Evolutionary conservation across 352 stramenopile species (phyloP), one percentile per base, ranked within the genome.

Genomic region (Phytophthora pistaciae): DNA sequence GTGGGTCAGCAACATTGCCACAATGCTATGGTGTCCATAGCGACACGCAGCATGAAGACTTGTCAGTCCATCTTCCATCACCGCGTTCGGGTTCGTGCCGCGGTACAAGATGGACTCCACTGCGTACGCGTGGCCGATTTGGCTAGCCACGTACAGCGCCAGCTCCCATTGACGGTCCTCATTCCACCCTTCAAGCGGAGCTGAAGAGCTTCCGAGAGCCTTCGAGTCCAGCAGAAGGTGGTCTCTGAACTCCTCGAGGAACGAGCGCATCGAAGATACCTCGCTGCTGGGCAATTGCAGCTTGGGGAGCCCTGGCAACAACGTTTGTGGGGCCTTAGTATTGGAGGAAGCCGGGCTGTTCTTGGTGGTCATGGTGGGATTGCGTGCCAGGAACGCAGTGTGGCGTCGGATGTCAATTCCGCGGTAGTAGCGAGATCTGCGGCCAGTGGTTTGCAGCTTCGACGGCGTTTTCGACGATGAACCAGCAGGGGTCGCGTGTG

Each of bases 31-130:
- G 56, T 90, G 77, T 2, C 86, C 83, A 20, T 69, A 75, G 2
- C 74, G 73, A 66, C 78, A 79, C 16, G 84, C 83, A 10, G 63
- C 73, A 55, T 92, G 86, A 8, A 93, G 72, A 9, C 81, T 74
- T 5, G 82, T 79, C 11, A 77, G 23, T 0, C 76, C 77, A 56
- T 84, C 73, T 18, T 76, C 72, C 50, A 83, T 73, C 9, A 74
- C 64, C 14, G 68, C 72, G 42, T 86, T 90, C 3, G 78, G 68
- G 55, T 82, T 66, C 3, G 80, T 85, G 2, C 78, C 81, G 13
- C 80, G 74, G 9, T 72, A 66, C 40, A 92, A 60, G 46, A 91
- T 80, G 8, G 76, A 77, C 42, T 77, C 67, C 10, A 89, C 84
- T 1, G 84, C 81, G 27, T 77, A 74, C 6, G 66, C 59, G 33